These are phyloP conservation scores for Warburgia ugandensis DNA, from an alignment of 164 flowering plant genomes.

Conservation along the genomic window DNA sequence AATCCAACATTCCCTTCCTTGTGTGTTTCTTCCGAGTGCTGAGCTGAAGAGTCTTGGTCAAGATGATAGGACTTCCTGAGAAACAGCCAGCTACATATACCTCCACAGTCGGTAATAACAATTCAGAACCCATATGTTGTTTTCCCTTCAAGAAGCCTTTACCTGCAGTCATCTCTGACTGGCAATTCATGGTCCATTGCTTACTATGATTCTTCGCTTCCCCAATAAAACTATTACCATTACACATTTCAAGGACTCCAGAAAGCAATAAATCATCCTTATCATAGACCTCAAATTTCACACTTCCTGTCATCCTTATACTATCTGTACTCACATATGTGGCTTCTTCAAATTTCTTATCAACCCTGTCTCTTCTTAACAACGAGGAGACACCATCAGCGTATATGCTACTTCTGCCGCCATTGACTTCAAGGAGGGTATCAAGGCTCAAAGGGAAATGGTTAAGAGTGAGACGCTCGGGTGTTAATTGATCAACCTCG, in stretches of 20 bases:
- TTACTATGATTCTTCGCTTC: constrained; percentile 28
- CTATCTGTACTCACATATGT: constrained; percentile 79
- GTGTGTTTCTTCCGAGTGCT: constrained; percentile 43
- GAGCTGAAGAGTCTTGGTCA: constrained; percentile 67
- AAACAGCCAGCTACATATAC: constrained; percentile 79
- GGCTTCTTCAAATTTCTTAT: constrained; percentile 72
- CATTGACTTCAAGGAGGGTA: constrained; percentile 74
- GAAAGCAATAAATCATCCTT: constrained; percentile 53
- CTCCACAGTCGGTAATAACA: constrained; percentile 52
- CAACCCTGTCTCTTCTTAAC: constrained; percentile 61
- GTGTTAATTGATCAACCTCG: constrained; percentile 57
- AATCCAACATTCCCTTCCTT: constrained; percentile 47
- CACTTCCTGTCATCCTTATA: constrained; percentile 66
- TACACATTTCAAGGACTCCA: constrained; percentile 57
- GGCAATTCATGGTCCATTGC: constrained; percentile 65
- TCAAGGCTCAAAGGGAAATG: constrained; percentile 66
- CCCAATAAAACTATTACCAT: constrained; percentile 34
- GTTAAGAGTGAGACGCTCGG: constrained; percentile 57
- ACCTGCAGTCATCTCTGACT: constrained; percentile 36
- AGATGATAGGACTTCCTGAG: constrained; percentile 63
- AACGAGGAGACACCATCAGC: constrained; percentile 51
- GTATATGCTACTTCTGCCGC: constrained; percentile 43
- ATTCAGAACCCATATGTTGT: constrained; percentile 34
- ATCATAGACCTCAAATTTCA: constrained; percentile 67
- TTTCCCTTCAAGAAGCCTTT: constrained; percentile 55